Evolutionary conservation across 2,329 filamentous ascomycete species (phyloP).

Genomic region (Chaetomiaceae sp.): DNA sequence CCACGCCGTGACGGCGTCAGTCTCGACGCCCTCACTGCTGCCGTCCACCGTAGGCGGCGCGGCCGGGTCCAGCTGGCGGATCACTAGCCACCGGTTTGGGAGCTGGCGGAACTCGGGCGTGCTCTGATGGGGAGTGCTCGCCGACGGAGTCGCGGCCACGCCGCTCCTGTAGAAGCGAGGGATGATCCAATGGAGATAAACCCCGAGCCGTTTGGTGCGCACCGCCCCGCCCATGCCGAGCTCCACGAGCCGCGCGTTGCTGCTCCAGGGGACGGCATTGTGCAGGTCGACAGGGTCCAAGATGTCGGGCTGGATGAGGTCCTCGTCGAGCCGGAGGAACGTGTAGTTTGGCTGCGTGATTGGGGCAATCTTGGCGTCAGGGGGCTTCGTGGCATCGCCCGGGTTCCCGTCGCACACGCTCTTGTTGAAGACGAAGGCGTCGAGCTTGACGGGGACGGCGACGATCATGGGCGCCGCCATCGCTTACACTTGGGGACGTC

Average conservation of each 20-base stretch:
- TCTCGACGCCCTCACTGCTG: not conserved
- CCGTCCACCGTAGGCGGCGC: slow-evolving; percentile 10
- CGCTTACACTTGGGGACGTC: too few relatives aligned
- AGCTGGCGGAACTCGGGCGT: slow-evolving; percentile 17
- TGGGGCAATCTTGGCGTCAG: slow-evolving; percentile 35
- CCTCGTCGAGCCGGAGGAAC: slow-evolving; percentile 36
- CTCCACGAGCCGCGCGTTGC: slow-evolving; percentile 36
- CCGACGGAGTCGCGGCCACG: too few relatives aligned
- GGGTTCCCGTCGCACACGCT: slow-evolving; percentile 26
- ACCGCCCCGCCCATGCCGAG: slow-evolving; percentile 28
- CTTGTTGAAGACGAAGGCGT: slow-evolving; percentile 30
- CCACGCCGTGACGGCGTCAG: too few relatives aligned
- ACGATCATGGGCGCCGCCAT: too few relatives aligned
- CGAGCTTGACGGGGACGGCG: not conserved
- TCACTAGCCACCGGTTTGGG: slow-evolving; percentile 37
- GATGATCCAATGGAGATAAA: too few relatives aligned
- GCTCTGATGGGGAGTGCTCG: too few relatives aligned
- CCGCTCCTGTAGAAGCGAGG: too few relatives aligned
- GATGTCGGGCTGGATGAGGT: slow-evolving; percentile 36
- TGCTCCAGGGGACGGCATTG: slow-evolving; percentile 27
- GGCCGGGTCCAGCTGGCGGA: slow-evolving; percentile 28
- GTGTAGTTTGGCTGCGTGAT: slow-evolving; percentile 46
- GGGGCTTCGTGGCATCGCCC: not conserved
- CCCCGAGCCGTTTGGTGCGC: too few relatives aligned
- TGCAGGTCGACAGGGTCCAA: slow-evolving; percentile 37